phyloP scores from a whole-genome alignment of 2,329 filamentous ascomycete species.

The Pseudopyricularia cyperi region DNA sequence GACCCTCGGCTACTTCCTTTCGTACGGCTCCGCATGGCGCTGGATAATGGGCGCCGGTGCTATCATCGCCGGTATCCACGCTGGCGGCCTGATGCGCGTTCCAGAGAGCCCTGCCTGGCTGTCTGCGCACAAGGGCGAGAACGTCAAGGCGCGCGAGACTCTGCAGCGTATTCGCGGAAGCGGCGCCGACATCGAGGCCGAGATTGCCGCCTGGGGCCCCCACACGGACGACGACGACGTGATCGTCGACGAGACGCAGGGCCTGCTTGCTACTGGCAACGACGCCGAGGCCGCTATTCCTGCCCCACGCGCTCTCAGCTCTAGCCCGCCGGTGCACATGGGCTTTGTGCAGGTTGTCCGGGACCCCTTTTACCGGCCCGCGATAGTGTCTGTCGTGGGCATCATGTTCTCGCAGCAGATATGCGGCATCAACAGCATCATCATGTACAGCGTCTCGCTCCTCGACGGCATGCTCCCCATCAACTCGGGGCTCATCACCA shows the following conservation, averaged over 20 bases:
- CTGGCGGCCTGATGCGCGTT: conserved; percentile 58
- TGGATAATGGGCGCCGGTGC: conserved; percentile 67
- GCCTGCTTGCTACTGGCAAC: conserved; percentile 39
- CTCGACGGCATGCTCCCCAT: conserved; percentile 69
- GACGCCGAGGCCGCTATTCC: conserved; percentile 6
- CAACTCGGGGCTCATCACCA: conserved; percentile 72
- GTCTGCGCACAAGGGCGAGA: conserved; percentile 48
- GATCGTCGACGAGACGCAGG: conserved; percentile 50
- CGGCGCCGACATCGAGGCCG: conserved; percentile 55
- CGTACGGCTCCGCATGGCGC: conserved; percentile 67
- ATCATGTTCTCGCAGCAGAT: conserved; percentile 91
- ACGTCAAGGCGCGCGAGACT: conserved; percentile 47
- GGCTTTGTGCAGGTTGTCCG: conserved; percentile 53
- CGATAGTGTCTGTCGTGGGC: conserved; percentile 71
- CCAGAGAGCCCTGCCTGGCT: conserved; percentile 85
- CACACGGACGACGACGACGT: conserved; percentile 12
- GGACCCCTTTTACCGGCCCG: conserved; percentile 55
- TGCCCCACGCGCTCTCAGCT: conserved; percentile 11
- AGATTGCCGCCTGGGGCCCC: conserved; percentile 50
- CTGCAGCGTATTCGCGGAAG: conserved; percentile 67
- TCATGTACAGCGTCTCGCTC: conserved; percentile 96
- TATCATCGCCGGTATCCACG: conserved; percentile 53
- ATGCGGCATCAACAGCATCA: conserved; percentile 88
- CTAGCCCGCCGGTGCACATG: conserved; percentile 23
- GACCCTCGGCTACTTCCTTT: conserved; percentile 75